phyloP scores from a whole-genome alignment of 2,329 filamentous ascomycete genomes.

The Hymenoscyphus albidus region DNA sequence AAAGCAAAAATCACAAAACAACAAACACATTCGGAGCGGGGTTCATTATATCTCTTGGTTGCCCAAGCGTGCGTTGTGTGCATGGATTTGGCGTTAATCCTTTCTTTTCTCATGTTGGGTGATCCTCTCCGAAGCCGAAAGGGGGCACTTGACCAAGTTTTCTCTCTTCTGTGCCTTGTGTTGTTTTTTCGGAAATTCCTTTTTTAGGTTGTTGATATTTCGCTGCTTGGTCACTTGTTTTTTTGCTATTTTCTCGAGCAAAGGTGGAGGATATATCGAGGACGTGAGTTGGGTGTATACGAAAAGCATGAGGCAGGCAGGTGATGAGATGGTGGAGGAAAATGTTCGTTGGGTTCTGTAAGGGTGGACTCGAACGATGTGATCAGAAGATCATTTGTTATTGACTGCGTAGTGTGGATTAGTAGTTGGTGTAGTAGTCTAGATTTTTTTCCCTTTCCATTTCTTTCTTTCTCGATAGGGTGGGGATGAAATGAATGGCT shows the following conservation, averaged over 20 bases:
- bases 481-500: neutral
- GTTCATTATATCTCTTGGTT: neutral
- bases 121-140: neutral
- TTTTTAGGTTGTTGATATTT: neutral
- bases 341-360: neutral
- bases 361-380: neutral
- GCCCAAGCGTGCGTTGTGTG: conserved; percentile 1
- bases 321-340: neutral
- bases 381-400: neutral
- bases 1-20: conserved; percentile 2
- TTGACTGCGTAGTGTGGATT: neutral
- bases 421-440: neutral
- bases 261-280: neutral
- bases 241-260: neutral
- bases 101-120: neutral
- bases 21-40: conserved; percentile 2
- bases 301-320: neutral
- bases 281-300: neutral
- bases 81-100: neutral
- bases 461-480: neutral
- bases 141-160: neutral
- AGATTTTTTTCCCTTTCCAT: neutral
- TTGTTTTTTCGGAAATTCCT: no score
- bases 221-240: neutral
- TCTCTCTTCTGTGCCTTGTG: neutral